Base-by-base conservation (phyloP, 1,284 basidiomycete species). In the Athelia sp. region DNA sequence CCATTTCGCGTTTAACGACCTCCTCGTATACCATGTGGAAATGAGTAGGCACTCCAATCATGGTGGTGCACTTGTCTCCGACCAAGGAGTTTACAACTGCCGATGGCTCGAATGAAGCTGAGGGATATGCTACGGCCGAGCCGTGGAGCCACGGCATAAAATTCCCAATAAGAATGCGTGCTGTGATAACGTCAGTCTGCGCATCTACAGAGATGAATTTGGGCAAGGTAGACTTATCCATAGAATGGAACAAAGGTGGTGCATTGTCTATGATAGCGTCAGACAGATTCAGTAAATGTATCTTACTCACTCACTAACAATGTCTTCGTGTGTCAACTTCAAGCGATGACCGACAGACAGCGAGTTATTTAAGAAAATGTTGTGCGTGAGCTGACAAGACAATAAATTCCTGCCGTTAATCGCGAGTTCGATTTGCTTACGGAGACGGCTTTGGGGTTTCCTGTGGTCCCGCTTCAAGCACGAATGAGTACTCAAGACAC, bases 41-140 rank as follows among this genome's bases (percentile, higher is more conserved):
- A 61, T 92, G 90, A 0, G 90, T 90, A 0, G 90, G 90, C 2
- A 93, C 90, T 8, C 90, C 90, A 57, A 93, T 88, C 47, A 93
- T 67, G 0, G 85, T 86, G 0, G 89, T 92, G 51, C 87, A 90
- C 50, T 69, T 70, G 56, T 91, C 87, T 31, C 75, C 69, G 8
- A 74, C 64, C 14, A 91, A 66, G 0, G 89, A 78, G 50, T 89
- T 78, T 35, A 90, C 79, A 49, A 87, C 81, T 11, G 81, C 70
- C 34, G 67, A 64, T 0, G 90, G 81, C 56, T 87, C 68, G 60
- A 78, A 92, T 0, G 74, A 69, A 44, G 81, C 77, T 1, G 87
- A 82, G 0, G 89, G 76, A 59, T 92, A 93, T 6, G 93, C 84
- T 42, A 92, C 73, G 50, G 77, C 82, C 10, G 84, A 74, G 1